These are phyloP conservation scores for Colletotrichum echinochloae DNA, from an alignment of 2,329 filamentous ascomycete species.

Conservation along the genomic window DNA sequence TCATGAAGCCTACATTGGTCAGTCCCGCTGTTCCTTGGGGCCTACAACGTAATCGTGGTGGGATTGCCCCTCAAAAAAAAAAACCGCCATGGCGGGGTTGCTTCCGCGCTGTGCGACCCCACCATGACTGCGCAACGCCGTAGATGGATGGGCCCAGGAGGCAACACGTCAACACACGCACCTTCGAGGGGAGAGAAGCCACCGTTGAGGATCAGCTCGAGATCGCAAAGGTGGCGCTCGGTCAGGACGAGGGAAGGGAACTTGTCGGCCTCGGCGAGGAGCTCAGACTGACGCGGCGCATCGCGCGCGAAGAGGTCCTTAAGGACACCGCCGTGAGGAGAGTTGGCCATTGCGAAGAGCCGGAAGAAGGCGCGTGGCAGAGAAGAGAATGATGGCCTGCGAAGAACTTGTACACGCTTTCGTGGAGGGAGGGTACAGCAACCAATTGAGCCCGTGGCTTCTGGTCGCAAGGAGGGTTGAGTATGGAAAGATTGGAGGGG, in stretches of 20 bases:
- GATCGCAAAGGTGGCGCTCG: slow-evolving; percentile 96
- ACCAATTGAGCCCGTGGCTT: slow-evolving; percentile 31
- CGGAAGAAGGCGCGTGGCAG: neutral
- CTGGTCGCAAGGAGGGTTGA: neutral
- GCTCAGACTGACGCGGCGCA: slow-evolving; percentile 82
- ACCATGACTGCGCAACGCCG: slow-evolving; percentile 27
- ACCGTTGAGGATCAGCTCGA: slow-evolving; percentile 96
- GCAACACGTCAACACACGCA: slow-evolving; percentile 56
- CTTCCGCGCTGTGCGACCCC: slow-evolving; percentile 37
- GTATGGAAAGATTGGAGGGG: slow-evolving; percentile 8
- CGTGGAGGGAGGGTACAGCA: slow-evolving; percentile 17
- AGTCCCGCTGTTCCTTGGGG: slow-evolving; percentile 23
- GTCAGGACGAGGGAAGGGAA: slow-evolving; percentile 87
- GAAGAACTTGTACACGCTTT: slow-evolving; percentile 16
- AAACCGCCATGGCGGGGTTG: slow-evolving; percentile 35
- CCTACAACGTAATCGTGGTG: slow-evolving; percentile 32
- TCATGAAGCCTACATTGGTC: slow-evolving; percentile 84
- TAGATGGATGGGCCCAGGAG: neutral
- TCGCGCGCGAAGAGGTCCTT: slow-evolving; percentile 98
- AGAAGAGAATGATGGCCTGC: slow-evolving; percentile 5
- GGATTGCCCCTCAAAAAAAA: slow-evolving; percentile 25
- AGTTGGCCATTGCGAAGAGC: slow-evolving; percentile 70
- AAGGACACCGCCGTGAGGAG: slow-evolving; percentile 90
- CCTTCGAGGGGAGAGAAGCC: slow-evolving; percentile 98
- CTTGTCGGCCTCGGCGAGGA: slow-evolving; percentile 84